phyloP scores from a whole-genome alignment of 805 yeast genomes.

The Myxozyma monticola region DNA sequence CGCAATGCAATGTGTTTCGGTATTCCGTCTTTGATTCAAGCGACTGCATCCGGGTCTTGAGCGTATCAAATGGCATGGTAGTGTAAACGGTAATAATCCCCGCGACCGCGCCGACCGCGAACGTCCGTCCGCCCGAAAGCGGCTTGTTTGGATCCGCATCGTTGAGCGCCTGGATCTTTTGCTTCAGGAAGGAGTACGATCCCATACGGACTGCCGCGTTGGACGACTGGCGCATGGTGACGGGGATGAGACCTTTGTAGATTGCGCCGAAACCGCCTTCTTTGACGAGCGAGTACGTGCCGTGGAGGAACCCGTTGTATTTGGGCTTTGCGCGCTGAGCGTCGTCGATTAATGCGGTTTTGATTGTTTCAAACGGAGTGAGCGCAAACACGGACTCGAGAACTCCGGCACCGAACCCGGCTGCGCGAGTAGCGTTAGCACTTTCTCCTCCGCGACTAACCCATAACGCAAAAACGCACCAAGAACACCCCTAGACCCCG shows the following conservation, averaged over 20 bases:
- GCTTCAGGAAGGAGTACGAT: conserved; percentile 82
- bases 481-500: conserved; percentile 86
- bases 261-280: conserved; percentile 84
- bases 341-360: conserved; percentile 93
- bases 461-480: conserved; percentile 16
- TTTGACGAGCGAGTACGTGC: conserved; percentile 61
- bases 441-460: too few species aligned
- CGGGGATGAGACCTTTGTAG: conserved; percentile 88
- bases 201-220: conserved; percentile 94
- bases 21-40: conserved; percentile 73
- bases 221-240: conserved; percentile 92
- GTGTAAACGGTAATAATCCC: conserved; percentile 87
- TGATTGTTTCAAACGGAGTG: conserved; percentile 95
- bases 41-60: conserved; percentile 96
- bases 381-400: conserved; percentile 90
- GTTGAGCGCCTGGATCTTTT: conserved; percentile 22
- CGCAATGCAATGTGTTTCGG: conserved; percentile 77
- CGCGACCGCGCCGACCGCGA: conserved; percentile 85
- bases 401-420: conserved; percentile 97
- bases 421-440: conserved; percentile 39
- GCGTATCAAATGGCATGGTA: conserved; percentile 95
- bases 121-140: conserved; percentile 74
- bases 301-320: conserved; percentile 63
- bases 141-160: conserved; percentile 62
- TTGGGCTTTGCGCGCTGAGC: conserved; percentile 73